Base-by-base conservation (phyloP, 1,284 basidiomycete species). In the Trametes pubescens region DNA sequence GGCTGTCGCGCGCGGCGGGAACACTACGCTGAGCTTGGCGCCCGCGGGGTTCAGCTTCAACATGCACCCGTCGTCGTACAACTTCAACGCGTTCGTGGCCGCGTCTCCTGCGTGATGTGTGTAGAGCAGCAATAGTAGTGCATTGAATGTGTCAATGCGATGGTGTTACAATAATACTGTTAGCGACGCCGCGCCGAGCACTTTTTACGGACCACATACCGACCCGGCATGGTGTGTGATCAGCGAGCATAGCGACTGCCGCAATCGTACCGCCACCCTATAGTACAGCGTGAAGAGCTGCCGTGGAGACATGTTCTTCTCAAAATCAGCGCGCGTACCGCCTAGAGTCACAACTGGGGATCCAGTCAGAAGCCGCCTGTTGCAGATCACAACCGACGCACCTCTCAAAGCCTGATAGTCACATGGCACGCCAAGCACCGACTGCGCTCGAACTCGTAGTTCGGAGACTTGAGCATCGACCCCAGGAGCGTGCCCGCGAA, bases 11-110 rank as follows among this genome's bases (percentile, higher is more conserved):
- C 75, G 85, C 48, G 72, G 74, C 29, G 76, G 75, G 21, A 56
- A 55, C n/a, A 76, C 72, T 5, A 73, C 78, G 29, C 49, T 68
- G 8, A 62, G 68, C 26, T 72, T 79, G 57, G 61, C 62, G 46
- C 78, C 79, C 1, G 38, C 66, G 3, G 72, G 72, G 21, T 79
- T 78, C 64, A 69, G 60, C 6, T 82, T 79, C 72, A 73, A 66
- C 18, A 73, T 71, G 14, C 65, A 65, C 13, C 65, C 79, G 48
- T 65, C 71, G 54, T 68, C 69, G 43, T 82, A 82, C 70, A 82
- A 83, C 66, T 82, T 79, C 68, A 83, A 82, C 57, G 80, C 78
- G 10, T 80, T 77, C 59, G 76, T 79, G 13, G 76, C 75, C 34
- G 72, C 73, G 21, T 74, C 70, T 1, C 66, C 64, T 3, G 40